Evolutionary conservation across 139 green algal species (phyloP).

Genomic region (Monoraphidium neglectum): DNA sequence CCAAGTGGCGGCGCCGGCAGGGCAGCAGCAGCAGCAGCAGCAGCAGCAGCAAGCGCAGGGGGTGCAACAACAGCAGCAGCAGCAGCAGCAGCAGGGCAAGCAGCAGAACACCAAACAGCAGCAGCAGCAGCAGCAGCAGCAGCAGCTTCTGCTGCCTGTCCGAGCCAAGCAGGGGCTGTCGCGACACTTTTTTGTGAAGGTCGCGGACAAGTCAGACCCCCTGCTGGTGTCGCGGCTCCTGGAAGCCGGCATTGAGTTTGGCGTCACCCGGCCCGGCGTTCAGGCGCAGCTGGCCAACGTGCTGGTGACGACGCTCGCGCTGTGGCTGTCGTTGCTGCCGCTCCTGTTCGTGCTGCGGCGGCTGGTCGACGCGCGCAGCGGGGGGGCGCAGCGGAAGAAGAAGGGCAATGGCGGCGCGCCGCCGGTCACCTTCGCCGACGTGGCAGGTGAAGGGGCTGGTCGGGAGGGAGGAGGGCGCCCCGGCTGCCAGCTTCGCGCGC

Average conservation of each 20-base stretch:
- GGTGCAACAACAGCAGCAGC: neutral
- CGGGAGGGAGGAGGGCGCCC: neutral
- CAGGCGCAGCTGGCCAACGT: slow-evolving; percentile 34
- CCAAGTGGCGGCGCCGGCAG: neutral
- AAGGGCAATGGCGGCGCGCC: slow-evolving; percentile 34
- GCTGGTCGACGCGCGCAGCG: slow-evolving; percentile 29
- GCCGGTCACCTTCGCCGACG: slow-evolving; percentile 71
- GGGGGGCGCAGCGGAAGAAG: slow-evolving; percentile 15
- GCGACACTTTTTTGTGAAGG: slow-evolving; percentile 35
- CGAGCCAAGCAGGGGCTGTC: neutral
- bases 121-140: slow-evolving; percentile 1
- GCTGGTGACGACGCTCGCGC: slow-evolving; percentile 49
- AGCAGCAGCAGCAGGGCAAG: slow-evolving; percentile 14
- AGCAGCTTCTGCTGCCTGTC: neutral
- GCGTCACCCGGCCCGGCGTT: slow-evolving; percentile 3
- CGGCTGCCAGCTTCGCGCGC: too few species aligned
- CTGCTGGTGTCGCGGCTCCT: slow-evolving; percentile 42
- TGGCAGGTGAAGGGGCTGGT: slow-evolving; percentile 38
- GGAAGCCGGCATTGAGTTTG: slow-evolving; percentile 35
- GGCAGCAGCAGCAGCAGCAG: neutral
- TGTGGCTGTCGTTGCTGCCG: slow-evolving; percentile 89
- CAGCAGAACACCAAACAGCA: neutral
- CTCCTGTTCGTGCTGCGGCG: slow-evolving; percentile 75
- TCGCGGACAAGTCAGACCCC: slow-evolving; percentile 52
- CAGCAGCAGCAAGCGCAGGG: neutral